Percentiles rank a stretch among this genome's conserved stretches.
Conservation (phyloP, 2,329 filamentous ascomycete species). For the Graphilbum ipis-grandicollis region DNA sequence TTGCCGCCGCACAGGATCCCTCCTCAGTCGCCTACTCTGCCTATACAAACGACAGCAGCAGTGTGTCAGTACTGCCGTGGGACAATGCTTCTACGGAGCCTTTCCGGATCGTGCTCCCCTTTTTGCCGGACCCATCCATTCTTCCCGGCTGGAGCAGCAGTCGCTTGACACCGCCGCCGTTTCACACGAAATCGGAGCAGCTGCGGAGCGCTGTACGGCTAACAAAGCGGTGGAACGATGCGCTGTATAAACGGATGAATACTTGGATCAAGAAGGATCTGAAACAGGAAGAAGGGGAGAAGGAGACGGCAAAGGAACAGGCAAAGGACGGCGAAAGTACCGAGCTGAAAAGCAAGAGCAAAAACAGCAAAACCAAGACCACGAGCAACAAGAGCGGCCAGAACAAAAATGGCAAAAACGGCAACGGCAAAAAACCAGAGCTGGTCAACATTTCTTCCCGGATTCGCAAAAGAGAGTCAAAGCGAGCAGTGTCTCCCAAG, state of each 20-base stretch:
- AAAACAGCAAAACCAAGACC: too few relatives aligned
- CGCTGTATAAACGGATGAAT: slow-evolving; percentile 20
- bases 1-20: slow-evolving; percentile 22
- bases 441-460: not conserved
- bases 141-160: slow-evolving; percentile 31
- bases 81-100: slow-evolving; percentile 11
- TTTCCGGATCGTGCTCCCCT: slow-evolving; percentile 34
- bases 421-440: too few relatives aligned
- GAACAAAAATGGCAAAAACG: slow-evolving; percentile 2
- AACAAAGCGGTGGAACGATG: slow-evolving; percentile 30
- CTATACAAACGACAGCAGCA: slow-evolving; percentile 12
- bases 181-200: slow-evolving; percentile 31
- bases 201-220: slow-evolving; percentile 35
- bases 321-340: too few relatives aligned
- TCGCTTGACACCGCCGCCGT: slow-evolving; percentile 23
- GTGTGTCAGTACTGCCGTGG: slow-evolving; percentile 4
- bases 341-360: too few relatives aligned
- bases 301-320: too few relatives aligned
- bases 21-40: slow-evolving; percentile 28
- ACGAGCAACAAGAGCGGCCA: too few relatives aligned
- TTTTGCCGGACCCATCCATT: slow-evolving; percentile 34
- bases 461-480: not conserved
- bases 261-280: slow-evolving; percentile 23
- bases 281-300: not conserved
- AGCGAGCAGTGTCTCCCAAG: too few relatives aligned